These are phyloP conservation scores for Endocladia muricata DNA, from an alignment of 31 red algal genomes.

Conservation along the genomic window DNA sequence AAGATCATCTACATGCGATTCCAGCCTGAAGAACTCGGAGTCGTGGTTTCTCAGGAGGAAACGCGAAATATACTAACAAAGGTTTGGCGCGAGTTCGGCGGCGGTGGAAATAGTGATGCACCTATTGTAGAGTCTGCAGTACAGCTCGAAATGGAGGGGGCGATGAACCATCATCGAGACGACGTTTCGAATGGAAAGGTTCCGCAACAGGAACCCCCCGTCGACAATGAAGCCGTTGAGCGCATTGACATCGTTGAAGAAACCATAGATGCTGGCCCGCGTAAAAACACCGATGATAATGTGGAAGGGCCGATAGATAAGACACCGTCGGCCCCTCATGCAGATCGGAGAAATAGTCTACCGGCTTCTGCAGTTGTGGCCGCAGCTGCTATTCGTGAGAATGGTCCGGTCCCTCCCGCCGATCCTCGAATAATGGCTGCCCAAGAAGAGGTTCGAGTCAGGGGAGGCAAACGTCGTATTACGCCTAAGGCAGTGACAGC, in stretches of 20 bases:
- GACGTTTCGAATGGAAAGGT: neutral
- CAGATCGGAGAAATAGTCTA: conserved; percentile 23
- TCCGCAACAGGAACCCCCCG: conserved; percentile 1
- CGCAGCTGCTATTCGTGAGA: conserved; percentile 45
- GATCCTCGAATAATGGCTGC: conserved; percentile 49
- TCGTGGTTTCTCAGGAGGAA: conserved; percentile 63
- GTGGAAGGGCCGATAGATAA: neutral
- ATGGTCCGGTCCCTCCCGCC: conserved; percentile 60
- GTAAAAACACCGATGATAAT: neutral
- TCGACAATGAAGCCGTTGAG: neutral
- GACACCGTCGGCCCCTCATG: neutral
- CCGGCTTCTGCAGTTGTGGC: conserved; percentile 27
- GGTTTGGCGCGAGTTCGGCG: conserved; percentile 68
- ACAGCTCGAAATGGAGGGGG: conserved; percentile 13
- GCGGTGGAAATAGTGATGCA: conserved; percentile 22
- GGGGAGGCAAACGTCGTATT: conserved; percentile 86
- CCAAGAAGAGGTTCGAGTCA: conserved; percentile 73
- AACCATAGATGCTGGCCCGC: conserved; percentile 2
- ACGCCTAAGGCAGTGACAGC: conserved; percentile 69
- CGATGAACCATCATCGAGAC: neutral
- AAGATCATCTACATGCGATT: conserved; percentile 73
- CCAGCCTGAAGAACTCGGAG: conserved; percentile 84
- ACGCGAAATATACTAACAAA: conserved; percentile 58
- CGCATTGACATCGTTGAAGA: conserved; percentile 13
- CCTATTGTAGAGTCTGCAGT: conserved; percentile 52